Percentiles rank a stretch among this genome's conserved stretches.
Evolutionary conservation across 2,329 filamentous ascomycete genomes (phyloP).

Genomic region (Penicillium sp.): DNA sequence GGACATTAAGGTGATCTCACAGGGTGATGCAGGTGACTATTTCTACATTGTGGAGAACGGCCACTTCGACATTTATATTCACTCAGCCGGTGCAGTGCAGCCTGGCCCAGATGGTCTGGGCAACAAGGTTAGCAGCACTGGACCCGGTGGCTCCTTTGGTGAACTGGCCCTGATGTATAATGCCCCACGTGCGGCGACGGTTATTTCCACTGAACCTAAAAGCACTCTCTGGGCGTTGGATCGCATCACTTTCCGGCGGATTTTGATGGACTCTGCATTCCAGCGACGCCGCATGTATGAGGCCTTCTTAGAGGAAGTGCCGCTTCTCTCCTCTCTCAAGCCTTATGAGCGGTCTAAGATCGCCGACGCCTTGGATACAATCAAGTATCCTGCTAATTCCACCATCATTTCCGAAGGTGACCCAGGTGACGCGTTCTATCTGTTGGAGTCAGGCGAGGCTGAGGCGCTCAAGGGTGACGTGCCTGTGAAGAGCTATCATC

Average conservation of each 20-base stretch:
- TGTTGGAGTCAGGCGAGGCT: constrained; percentile 83
- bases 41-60: constrained; percentile 97
- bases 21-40: constrained; percentile 94
- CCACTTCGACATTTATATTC: constrained; percentile 87
- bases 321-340: constrained; percentile 77
- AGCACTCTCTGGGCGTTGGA: constrained; percentile 93
- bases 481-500: constrained; percentile 76
- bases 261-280: constrained; percentile 97
- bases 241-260: constrained; percentile 93
- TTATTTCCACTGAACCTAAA: constrained; percentile 74
- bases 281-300: constrained; percentile 96
- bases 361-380: constrained; percentile 89
- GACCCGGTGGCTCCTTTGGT: constrained; percentile 89
- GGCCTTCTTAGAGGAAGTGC: constrained; percentile 91
- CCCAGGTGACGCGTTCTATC: constrained; percentile 85
- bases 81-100: constrained; percentile 72
- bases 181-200: constrained; percentile 89
- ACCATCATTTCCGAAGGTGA: constrained; percentile 90
- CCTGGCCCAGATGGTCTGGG: constrained; percentile 81
- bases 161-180: constrained; percentile 99
- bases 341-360: constrained; percentile 96
- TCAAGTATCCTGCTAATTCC: constrained; percentile 77
- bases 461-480: constrained; percentile 79
- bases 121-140: constrained; percentile 75
- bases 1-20: constrained; percentile 85